These are phyloP conservation scores for Aspergillus sp. DNA, from an alignment of 2,329 filamentous ascomycete genomes.

Conservation along the genomic window DNA sequence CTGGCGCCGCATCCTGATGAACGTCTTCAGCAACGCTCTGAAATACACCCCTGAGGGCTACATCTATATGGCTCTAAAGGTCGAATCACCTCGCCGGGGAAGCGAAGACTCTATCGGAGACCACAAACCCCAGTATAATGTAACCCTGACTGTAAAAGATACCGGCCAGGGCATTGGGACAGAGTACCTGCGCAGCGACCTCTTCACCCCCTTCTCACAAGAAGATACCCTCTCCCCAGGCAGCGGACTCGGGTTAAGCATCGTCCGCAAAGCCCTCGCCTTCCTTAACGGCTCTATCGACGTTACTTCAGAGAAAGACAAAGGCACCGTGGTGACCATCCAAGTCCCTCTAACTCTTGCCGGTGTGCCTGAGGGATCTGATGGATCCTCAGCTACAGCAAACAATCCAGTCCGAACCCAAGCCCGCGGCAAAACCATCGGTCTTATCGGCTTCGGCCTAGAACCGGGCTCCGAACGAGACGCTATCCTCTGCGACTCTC, in stretches of 20 bases:
- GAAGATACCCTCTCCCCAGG: constrained; percentile 34
- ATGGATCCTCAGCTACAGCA: too few species aligned
- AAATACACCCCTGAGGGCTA: constrained; percentile 12
- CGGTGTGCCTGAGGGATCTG: too few species aligned
- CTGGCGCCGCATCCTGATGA: constrained; percentile 13
- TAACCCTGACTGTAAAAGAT: constrained; percentile 18
- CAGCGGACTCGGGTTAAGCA: background rate
- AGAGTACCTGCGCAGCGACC: constrained; percentile 24
- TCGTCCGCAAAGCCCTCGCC: background rate
- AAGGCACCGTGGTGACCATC: constrained; percentile 19
- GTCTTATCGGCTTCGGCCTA: background rate
- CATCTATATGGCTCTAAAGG: background rate
- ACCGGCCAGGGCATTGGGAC: constrained; percentile 30
- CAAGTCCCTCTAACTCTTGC: too few species aligned
- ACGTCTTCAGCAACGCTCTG: constrained; percentile 12
- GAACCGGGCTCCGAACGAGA: background rate
- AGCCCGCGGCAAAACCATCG: background rate
- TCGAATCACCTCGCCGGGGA: too few species aligned
- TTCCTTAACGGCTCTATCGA: constrained; percentile 20
- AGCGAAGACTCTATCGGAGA: too few species aligned
- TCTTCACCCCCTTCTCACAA: constrained; percentile 60
- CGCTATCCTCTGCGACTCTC: constrained; percentile 13
- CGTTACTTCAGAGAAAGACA: constrained; percentile 21
- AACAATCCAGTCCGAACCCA: background rate
- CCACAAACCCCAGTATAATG: too few species aligned